Conservation (phyloP, 805 yeast genomes). For the Candida corydali region DNA sequence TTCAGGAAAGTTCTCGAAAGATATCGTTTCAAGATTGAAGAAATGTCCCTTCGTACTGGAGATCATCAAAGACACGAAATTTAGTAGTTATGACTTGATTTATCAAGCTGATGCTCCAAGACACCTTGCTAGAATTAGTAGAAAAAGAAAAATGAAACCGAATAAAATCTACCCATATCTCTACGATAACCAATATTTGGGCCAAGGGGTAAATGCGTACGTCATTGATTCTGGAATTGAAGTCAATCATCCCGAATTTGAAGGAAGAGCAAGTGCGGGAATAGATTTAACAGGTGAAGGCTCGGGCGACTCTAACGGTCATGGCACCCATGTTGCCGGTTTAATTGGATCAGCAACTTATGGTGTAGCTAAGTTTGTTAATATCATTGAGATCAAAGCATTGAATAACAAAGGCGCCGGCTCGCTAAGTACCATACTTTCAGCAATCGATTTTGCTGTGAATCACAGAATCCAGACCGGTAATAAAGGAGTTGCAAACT, state of each 20-base stretch:
- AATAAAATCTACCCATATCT: slow-evolving; percentile 34
- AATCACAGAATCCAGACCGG: slow-evolving; percentile 43
- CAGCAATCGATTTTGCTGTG: slow-evolving; percentile 66
- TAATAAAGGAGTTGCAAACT: slow-evolving; percentile 60
- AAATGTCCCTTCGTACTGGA: slow-evolving; percentile 63
- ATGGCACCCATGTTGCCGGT: slow-evolving; percentile 58
- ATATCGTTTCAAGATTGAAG: slow-evolving; percentile 43
- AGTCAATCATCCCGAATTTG: slow-evolving; percentile 57
- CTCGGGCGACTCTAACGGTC: slow-evolving; percentile 50
- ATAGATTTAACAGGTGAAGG: slow-evolving; percentile 60
- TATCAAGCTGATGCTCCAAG: slow-evolving; percentile 50
- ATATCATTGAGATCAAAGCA: slow-evolving; percentile 71
- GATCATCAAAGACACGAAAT: slow-evolving; percentile 60
- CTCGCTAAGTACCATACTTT: slow-evolving; percentile 56
- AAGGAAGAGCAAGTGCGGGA: slow-evolving; percentile 57
- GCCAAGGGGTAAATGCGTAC: slow-evolving; percentile 67
- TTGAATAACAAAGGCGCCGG: slow-evolving; percentile 69
- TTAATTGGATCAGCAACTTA: slow-evolving; percentile 46
- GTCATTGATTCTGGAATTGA: slow-evolving; percentile 81
- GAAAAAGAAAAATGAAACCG: slow-evolving; percentile 27
- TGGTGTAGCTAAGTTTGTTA: slow-evolving; percentile 54
- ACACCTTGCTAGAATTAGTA: slow-evolving; percentile 64
- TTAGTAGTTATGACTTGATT: slow-evolving; percentile 51
- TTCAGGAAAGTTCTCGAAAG: slow-evolving; percentile 55
- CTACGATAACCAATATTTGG: slow-evolving; percentile 45